A percentile compares a stretch with the other conserved stretches of the same genome.
Evolutionary conservation across 305 asterid species (phyloP).

Genomic region (Plantago coronopus): DNA sequence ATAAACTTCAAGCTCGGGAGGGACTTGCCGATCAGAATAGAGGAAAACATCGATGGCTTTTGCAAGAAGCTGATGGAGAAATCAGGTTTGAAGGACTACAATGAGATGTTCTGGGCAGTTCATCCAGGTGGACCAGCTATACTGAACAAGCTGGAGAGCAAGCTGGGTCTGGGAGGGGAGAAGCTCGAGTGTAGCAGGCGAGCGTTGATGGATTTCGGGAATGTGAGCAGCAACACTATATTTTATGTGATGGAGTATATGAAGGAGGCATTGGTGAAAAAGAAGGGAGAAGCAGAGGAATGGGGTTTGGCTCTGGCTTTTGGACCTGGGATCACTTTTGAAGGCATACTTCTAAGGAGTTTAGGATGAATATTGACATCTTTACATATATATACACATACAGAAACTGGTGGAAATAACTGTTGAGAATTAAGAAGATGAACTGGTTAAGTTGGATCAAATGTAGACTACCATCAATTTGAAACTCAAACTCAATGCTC

Average conservation of each 20-base stretch:
- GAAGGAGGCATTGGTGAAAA: constrained; percentile 63
- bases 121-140: constrained; percentile 98
- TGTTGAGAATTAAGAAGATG: neutral
- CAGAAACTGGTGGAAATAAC: neutral
- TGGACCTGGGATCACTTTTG: constrained; percentile 92
- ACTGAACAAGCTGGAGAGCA: constrained; percentile 60
- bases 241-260: constrained; percentile 82
- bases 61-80: constrained; percentile 53
- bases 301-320: constrained; percentile 93
- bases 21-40: constrained; percentile 75
- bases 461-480: no score
- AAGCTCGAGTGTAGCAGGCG: constrained; percentile 77
- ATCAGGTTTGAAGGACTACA: constrained; percentile 34
- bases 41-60: constrained; percentile 72
- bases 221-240: constrained; percentile 83
- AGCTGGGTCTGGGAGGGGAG: constrained; percentile 34
- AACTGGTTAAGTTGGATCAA: neutral
- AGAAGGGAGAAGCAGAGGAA: constrained; percentile 41
- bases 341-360: constrained; percentile 81
- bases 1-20: constrained; percentile 72
- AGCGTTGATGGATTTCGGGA: constrained; percentile 86
- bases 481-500: no score
- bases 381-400: neutral
- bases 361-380: constrained; percentile 21
- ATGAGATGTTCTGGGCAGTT: constrained; percentile 90